Conservation (phyloP, 169 alveolate species). For the Cryptosporidium viatorum region DNA sequence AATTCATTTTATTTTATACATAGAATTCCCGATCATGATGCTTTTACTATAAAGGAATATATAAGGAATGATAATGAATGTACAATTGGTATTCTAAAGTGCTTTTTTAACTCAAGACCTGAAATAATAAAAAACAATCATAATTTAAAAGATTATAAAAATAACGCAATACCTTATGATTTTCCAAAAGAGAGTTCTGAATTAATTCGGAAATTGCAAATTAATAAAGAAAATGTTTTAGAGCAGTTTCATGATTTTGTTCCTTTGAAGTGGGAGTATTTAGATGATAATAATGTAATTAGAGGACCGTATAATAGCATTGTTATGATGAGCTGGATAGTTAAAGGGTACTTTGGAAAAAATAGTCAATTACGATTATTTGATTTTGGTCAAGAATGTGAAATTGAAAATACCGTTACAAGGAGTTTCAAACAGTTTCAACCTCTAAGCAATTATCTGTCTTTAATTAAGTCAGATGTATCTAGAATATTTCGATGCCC, state of each 20-base stretch:
- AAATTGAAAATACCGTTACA: background rate
- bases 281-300: slow-evolving; percentile 77
- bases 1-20: slow-evolving; percentile 32
- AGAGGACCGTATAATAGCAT: slow-evolving; percentile 81
- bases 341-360: slow-evolving; percentile 77
- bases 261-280: slow-evolving; percentile 79
- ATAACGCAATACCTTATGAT: background rate
- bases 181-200: background rate
- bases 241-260: slow-evolving; percentile 25
- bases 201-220: background rate
- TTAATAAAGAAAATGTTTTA: slow-evolving; percentile 37
- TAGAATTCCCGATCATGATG: slow-evolving; percentile 28
- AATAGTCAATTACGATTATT: slow-evolving; percentile 77
- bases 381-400: slow-evolving; percentile 7
- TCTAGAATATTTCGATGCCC: slow-evolving; percentile 40
- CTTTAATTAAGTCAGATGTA: slow-evolving; percentile 54
- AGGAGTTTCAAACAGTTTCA: background rate
- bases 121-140: background rate
- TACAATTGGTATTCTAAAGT: slow-evolving; percentile 50
- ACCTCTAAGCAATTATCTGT: background rate
- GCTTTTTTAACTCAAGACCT: slow-evolving; percentile 23
- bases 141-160: background rate
- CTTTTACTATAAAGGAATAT: background rate
- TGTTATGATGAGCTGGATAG: slow-evolving; percentile 79
- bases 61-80: background rate